phyloP scores from a whole-genome alignment of 129 eudicot species.

The Flaveria ramosissima region DNA sequence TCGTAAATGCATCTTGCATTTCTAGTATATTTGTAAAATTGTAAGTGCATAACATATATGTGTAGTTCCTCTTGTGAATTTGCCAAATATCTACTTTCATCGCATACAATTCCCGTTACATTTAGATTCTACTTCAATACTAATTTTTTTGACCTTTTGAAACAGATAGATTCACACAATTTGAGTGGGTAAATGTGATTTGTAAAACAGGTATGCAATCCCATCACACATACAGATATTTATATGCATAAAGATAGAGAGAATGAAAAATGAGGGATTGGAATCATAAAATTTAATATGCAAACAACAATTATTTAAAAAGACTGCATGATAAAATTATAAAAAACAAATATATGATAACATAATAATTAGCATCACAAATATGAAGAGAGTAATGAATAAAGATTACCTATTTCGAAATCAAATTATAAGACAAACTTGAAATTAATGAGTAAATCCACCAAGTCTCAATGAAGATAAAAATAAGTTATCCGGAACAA shows the following conservation, averaged over 20 bases:
- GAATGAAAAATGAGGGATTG: background rate
- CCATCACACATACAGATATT: background rate
- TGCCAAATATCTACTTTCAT: background rate
- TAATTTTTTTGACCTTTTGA: constrained; percentile 6
- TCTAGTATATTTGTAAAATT: background rate
- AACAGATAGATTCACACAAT: background rate
- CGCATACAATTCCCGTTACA: background rate
- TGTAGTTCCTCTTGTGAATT: background rate
- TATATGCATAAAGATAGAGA: background rate
- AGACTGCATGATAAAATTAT: background rate
- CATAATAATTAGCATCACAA: background rate
- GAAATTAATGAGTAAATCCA: constrained; percentile 9
- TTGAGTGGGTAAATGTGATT: background rate
- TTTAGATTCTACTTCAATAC: constrained; percentile 2
- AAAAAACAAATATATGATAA: background rate
- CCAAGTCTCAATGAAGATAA: background rate
- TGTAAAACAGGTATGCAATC: background rate
- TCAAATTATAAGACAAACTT: background rate
- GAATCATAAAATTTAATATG: background rate
- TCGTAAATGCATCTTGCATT: background rate
- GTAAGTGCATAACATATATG: background rate
- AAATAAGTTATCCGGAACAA: background rate
- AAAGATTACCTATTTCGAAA: constrained; percentile 13
- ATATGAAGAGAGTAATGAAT: background rate
- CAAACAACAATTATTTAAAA: background rate